Evolutionary conservation across 805 yeast species (phyloP).

Genomic region (Barnettozyma pratensis): DNA sequence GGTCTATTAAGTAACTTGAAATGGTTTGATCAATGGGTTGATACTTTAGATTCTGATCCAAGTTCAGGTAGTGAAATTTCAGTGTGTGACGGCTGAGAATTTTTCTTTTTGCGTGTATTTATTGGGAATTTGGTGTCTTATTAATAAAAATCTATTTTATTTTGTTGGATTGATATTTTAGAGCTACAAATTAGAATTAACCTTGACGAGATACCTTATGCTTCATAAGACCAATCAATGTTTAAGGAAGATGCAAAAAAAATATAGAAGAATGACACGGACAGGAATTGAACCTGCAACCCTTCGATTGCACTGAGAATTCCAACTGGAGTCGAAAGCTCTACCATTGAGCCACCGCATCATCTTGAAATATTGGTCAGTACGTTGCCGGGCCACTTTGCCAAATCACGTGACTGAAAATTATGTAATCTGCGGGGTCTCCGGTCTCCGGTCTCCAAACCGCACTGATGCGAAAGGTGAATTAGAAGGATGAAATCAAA

Average conservation of each 20-base stretch:
- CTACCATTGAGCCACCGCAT: constrained; percentile 78
- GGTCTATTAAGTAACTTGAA: constrained; percentile 39
- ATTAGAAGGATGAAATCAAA: too few relatives aligned
- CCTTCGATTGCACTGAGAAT: constrained; percentile 51
- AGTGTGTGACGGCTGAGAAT: too few relatives aligned
- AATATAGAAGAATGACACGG: constrained; percentile 52
- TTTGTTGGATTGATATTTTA: too few relatives aligned
- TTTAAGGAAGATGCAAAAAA: constrained; percentile 6
- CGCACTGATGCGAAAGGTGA: too few relatives aligned
- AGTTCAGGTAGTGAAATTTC: too few relatives aligned
- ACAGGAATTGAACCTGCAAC: constrained; percentile 85
- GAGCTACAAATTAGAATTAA: too few relatives aligned
- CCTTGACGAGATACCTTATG: too few relatives aligned
- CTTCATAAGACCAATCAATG: too few relatives aligned
- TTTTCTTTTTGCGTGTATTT: too few relatives aligned
- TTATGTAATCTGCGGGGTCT: neutral
- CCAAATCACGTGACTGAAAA: neutral
- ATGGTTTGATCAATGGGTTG: constrained; percentile 52
- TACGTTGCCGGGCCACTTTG: neutral
- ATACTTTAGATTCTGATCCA: neutral
- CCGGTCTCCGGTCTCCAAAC: too few relatives aligned
- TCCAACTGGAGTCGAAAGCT: constrained; percentile 67
- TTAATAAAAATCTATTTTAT: too few relatives aligned
- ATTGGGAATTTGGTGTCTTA: too few relatives aligned
- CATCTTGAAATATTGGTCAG: constrained; percentile 24